Evolutionary conservation across 2,329 filamentous ascomycete species (phyloP), one percentile per base, ranked within the genome.

Genomic region (Paecilomyces variotii): DNA sequence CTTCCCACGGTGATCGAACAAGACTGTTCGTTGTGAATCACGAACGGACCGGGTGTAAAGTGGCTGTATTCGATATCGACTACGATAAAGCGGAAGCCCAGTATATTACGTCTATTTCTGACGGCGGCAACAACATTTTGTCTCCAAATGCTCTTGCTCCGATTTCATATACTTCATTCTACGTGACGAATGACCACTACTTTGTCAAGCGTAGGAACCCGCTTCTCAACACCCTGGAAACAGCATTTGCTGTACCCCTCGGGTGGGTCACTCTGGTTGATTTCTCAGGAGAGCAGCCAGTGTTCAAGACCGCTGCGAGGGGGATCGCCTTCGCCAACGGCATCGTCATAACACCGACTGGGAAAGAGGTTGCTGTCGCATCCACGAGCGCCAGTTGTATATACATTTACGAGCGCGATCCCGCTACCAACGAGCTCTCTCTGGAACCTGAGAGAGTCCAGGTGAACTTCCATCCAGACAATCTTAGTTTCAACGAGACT

Each of bases 1-100:
- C 50, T 35, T 28, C 58, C 12, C 53, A 56, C 9, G 39, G 56
- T 52, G 27, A 32, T 19, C 55, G 24, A 12, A 57, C 56, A 30
- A 55, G 62, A 53, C 34, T 64, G 5, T 64, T 64, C 56, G 56
- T 64, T 39, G 59, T 57, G 26, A 62, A 64, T 25, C 61, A 64
- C 34, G 53, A 51, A 28, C n/a, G 55, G 14, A 56, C 54, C 24
- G 58, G 58, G 12, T 58, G 56, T 24, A 60, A 50, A 19, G 55
- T 64, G 12, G 59, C 57, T 45, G 51, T 64, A 26, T 61, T 64
- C 53, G 62, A 64, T 49, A 50, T 64, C 12, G 59, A 64, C 54
- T 64, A 64, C 55, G 57, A 62, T 19, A 45, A 57, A 14, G 56
- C 58, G 26, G 53, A 55, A 32, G 62, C 62, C 45, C 55, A 57